Evolutionary conservation across 2,329 filamentous ascomycete species (phyloP).

Genomic region (Elsinoe fawcettii): DNA sequence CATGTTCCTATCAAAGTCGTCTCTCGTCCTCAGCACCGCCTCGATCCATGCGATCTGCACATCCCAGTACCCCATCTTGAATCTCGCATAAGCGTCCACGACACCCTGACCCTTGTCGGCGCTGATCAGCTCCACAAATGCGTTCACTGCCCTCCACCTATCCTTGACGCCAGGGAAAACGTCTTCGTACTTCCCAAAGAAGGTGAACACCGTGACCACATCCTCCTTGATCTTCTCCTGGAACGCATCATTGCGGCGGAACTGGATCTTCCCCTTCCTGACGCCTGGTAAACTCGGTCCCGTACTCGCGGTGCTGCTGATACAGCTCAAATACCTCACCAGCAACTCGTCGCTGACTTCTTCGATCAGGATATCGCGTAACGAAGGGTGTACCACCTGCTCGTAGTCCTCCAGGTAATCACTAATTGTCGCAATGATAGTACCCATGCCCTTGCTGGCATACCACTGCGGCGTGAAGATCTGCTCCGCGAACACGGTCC

Average conservation of each 20-base stretch:
- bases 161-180: conserved; percentile 72
- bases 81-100: conserved; percentile 68
- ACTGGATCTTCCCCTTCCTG: conserved; percentile 76
- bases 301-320: conserved; percentile 81
- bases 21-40: conserved; percentile 72
- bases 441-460: conserved; percentile 73
- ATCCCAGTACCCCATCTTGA: conserved; percentile 89
- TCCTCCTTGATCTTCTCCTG: conserved; percentile 92
- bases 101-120: conserved; percentile 65
- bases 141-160: conserved; percentile 86
- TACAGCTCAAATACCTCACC: conserved; percentile 70
- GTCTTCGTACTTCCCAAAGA: conserved; percentile 67
- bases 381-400: conserved; percentile 72
- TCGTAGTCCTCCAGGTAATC: conserved; percentile 88
- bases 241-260: conserved; percentile 78
- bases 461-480: conserved; percentile 95
- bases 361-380: conserved; percentile 86
- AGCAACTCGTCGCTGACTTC: conserved; percentile 89
- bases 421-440: conserved; percentile 89
- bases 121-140: conserved; percentile 69
- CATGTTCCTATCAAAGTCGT: conserved; percentile 91
- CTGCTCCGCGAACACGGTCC: conserved; percentile 62
- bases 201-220: conserved; percentile 80
- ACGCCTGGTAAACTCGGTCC: conserved; percentile 69
- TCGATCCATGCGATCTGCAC: conserved; percentile 94